Base-by-base conservation (phyloP, 2,329 filamentous ascomycete species). In the Reticulascus tulasneorum region DNA sequence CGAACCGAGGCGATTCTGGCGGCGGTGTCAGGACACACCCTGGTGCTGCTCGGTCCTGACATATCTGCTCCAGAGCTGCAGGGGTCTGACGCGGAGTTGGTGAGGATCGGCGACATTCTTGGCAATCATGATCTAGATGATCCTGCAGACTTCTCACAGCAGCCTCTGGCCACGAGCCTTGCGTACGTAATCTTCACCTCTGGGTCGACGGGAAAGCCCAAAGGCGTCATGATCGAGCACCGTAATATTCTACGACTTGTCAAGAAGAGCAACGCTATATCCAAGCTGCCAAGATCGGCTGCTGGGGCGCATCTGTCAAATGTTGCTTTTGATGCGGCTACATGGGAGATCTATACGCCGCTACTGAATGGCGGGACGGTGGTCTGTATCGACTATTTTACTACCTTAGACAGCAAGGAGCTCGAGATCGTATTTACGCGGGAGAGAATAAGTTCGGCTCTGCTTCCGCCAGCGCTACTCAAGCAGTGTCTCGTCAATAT, bases 181-280 rank as follows among this genome's bases (percentile, higher is more conserved):
- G 45, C 45, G 3, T 52, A 53, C 18, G 67, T 71, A 43, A 67
- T 73, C 49, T 73, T 71, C 47, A 73, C 69, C 15, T 73, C 69
- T 9, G 69, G 69, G 13, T 72, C 66, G 6, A 73, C 69, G 2
- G 69, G 69, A 7, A 55, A 56, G 20, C 69, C 69, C 8, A 73
- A 73, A 53, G 69, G 69, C 22, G 67, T 73, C 18, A 60, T 71
- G 40, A 31, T 52, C 31, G 40, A 47, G 16, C 47, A 49, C 22
- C 37, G 40, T 5, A 35, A 35, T 11, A 33, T 51, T 19, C 16
- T 46, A 11, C 31, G 47, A 7, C 29, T 44, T 4, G 38, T 40
- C 21, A 33, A 33, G 22, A 24, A 22, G 9, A 26, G 22, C 7
- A 26, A 33, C 7, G 3, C 16, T 16, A 33, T 24, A 19, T 25